Conservation (phyloP, 768 basidiomycete species). For the Podaxis sp. region DNA sequence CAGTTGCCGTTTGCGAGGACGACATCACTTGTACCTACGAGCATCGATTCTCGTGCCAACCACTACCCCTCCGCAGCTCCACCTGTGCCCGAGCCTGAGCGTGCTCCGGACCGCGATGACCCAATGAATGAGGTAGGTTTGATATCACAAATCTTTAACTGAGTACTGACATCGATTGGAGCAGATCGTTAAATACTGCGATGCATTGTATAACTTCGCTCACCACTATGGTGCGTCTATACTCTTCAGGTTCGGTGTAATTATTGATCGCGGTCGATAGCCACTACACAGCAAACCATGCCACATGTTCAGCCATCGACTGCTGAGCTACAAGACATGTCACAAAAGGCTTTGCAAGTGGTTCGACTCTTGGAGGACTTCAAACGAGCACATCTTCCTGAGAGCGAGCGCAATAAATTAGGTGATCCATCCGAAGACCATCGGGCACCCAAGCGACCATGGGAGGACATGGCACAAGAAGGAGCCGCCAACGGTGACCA, state of each 20-base stretch:
- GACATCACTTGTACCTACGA: constrained; percentile 23
- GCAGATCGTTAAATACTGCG: constrained; percentile 64
- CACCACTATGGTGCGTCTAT: constrained; percentile 56
- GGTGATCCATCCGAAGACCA: constrained; percentile 42
- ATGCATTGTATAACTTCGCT: constrained; percentile 60
- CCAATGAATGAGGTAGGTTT: constrained; percentile 43
- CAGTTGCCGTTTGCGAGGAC: constrained; percentile 21
- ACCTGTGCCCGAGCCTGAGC: constrained; percentile 33
- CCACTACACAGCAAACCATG: constrained; percentile 41
- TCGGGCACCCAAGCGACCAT: constrained; percentile 73
- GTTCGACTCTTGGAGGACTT: constrained; percentile 67
- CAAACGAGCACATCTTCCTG: constrained; percentile 40
- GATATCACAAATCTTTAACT: constrained; percentile 5
- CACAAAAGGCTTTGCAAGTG: constrained; percentile 60
- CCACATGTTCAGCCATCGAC: constrained; percentile 51
- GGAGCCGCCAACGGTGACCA: constrained; percentile 24
- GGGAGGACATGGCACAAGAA: constrained; percentile 67
- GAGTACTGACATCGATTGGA: constrained; percentile 14
- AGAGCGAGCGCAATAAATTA: constrained; percentile 32
- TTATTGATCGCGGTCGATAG: constrained; percentile 23
- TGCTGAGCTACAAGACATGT: constrained; percentile 68
- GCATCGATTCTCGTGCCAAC: constrained; percentile 19
- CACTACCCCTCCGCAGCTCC: constrained; percentile 9
- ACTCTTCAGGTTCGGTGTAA: constrained; percentile 4
- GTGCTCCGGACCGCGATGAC: constrained; percentile 32